Evolutionary conservation across 1,139 yeast genomes (phyloP), one percentile per base, ranked within the genome.

Genomic region (Diutina scorzettiae): DNA sequence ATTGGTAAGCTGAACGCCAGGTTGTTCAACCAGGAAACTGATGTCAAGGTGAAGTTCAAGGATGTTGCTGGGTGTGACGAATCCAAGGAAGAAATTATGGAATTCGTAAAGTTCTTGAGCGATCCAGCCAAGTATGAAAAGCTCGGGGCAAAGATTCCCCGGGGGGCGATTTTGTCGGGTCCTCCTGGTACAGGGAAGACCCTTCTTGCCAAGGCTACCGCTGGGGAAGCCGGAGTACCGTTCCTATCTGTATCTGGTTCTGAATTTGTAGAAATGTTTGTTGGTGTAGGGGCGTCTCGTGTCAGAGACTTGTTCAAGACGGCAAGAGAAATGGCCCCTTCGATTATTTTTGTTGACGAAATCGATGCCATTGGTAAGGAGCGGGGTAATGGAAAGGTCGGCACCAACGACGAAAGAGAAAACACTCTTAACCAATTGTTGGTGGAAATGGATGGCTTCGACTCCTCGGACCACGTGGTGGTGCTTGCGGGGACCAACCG

Each of bases 141-240:
- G 48, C 67, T 91, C 43, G 98, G 98, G 37, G 98, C 97, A 16
- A 86, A 89, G 61, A 93, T 91, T 49, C 98, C 98, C 42, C 78
- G 97, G 57, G 98, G 98, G 53, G 98, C 98, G 11, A 86, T 91
- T 49, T 67, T 93, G 46, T 84, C 95, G 12, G 98, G 98, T 46
- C 96, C 97, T n/a, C 98, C 98, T 42, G 98, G 98, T 70, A 91
- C 98, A 6, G 98, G 98, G 79, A 91, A 91, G 61, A 91, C 98
- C 1, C 67, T 91, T 49, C 67, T 91, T 45, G 98, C 98, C n/a
- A 89, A 85, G 59, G 98, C 98, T 4, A 91, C 97, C 37, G 98
- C 98, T 1, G 98, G 98, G 49, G 98, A 91, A 62, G 97, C 97
- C 0, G 95, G 91, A 42, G 98, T 91, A 39, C 97, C 98, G 32